Percentiles rank a stretch among this genome's conserved stretches.
Evolutionary conservation across 2,329 filamentous ascomycete species (phyloP).

Genomic region (Aspergillus fructus): DNA sequence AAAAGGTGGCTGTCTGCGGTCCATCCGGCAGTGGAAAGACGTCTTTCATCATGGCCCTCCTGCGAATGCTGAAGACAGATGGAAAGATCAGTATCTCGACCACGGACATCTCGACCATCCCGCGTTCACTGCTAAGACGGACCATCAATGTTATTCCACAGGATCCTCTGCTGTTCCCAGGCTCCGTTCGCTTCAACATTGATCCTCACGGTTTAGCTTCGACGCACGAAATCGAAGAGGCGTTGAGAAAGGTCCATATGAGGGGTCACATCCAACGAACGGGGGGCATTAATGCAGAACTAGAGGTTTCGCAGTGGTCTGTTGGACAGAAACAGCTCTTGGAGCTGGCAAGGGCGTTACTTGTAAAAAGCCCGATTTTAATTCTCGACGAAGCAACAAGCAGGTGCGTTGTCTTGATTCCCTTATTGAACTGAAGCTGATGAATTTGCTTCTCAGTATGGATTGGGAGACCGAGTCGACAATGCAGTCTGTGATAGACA

Average conservation of each 20-base stretch:
- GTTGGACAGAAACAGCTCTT: conserved; percentile 72
- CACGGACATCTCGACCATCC: neutral
- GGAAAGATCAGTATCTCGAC: conserved; percentile 8
- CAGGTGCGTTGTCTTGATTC: conserved; percentile 10
- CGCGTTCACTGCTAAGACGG: neutral
- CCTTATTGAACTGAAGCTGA: neutral
- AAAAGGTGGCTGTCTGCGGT: conserved; percentile 43
- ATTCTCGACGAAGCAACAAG: conserved; percentile 23
- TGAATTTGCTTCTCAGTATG: neutral
- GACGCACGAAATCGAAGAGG: neutral
- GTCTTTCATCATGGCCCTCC: conserved; percentile 21
- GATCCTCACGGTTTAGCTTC: conserved; percentile 29
- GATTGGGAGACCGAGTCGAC: neutral
- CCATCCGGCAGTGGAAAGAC: conserved; percentile 23
- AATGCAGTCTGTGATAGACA: neutral
- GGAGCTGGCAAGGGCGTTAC: conserved; percentile 68
- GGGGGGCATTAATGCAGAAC: neutral
- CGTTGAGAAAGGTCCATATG: neutral
- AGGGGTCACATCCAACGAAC: neutral
- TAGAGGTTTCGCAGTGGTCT: conserved; percentile 48
- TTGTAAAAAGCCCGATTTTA: conserved; percentile 12
- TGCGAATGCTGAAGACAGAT: conserved; percentile 27
- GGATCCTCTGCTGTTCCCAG: conserved; percentile 4
- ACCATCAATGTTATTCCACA: neutral
- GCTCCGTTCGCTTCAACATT: conserved; percentile 28